Evolutionary conservation across 1,284 basidiomycete species (phyloP).

Genomic region (Leccinum pachyderme): DNA sequence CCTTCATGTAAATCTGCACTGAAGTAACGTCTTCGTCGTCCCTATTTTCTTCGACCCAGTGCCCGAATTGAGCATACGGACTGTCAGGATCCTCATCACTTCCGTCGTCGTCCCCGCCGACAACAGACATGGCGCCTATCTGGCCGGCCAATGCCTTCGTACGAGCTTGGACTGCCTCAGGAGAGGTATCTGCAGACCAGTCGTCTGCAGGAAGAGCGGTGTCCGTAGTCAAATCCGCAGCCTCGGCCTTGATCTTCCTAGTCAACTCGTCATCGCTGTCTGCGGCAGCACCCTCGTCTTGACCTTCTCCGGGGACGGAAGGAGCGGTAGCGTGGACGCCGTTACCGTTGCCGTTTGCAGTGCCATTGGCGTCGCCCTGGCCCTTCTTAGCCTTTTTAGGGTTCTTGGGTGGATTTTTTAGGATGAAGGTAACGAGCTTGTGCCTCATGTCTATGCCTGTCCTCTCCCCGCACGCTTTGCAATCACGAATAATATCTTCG

Average conservation of each 20-base stretch:
- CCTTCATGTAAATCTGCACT: constrained; percentile 83
- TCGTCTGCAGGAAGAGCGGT: constrained; percentile 66
- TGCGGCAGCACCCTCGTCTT: constrained; percentile 36
- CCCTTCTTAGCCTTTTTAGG: constrained; percentile 77
- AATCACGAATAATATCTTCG: constrained; percentile 92
- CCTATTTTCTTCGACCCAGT: constrained; percentile 84
- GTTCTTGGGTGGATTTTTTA: constrained; percentile 95
- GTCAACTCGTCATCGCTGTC: constrained; percentile 82
- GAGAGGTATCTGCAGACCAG: constrained; percentile 90
- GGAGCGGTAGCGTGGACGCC: constrained; percentile 33
- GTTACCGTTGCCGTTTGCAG: constrained; percentile 53
- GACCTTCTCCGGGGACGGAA: constrained; percentile 30
- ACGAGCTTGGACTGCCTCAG: constrained; percentile 88
- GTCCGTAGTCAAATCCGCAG: constrained; percentile 71
- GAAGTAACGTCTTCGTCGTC: constrained; percentile 50
- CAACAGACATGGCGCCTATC: constrained; percentile 45
- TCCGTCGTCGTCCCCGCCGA: constrained; percentile 61
- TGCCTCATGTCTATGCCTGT: constrained; percentile 95
- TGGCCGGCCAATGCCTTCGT: constrained; percentile 74
- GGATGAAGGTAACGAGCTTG: constrained; percentile 94
- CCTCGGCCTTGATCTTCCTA: constrained; percentile 81
- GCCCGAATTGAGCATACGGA: constrained; percentile 82
- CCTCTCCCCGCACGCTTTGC: constrained; percentile 96
- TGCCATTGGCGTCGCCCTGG: constrained; percentile 49
- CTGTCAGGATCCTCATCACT: constrained; percentile 87